A percentile compares a stretch with the other conserved stretches of the same genome.
phyloP scores from a whole-genome alignment of 345 rosid species.

The Heritiera fomes region DNA sequence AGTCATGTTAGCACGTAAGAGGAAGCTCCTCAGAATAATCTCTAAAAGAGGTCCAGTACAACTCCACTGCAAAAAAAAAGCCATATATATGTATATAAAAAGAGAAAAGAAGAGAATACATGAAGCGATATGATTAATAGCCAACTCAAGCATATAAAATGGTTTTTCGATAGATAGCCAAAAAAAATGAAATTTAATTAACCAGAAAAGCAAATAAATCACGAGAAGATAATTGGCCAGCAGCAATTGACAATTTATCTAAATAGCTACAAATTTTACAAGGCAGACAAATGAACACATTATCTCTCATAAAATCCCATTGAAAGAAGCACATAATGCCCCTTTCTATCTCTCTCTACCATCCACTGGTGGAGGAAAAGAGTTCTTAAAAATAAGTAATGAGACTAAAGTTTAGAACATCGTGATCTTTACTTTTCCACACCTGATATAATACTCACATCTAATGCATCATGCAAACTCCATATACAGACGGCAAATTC shows the following conservation, averaged over 20 bases:
- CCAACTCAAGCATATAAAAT: not conserved
- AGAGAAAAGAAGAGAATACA: slow-evolving; percentile 3
- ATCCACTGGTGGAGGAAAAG: not conserved
- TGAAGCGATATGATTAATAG: not conserved
- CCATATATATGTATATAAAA: slow-evolving; percentile 7
- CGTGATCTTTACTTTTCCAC: not conserved
- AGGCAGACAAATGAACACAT: not conserved
- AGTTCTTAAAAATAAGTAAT: not conserved
- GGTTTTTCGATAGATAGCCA: not conserved
- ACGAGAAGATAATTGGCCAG: not conserved
- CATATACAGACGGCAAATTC: not conserved
- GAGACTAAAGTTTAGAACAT: not conserved
- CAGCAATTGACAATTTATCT: not conserved
- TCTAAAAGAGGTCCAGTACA: slow-evolving; percentile 80
- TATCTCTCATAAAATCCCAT: not conserved
- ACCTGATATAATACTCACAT: not conserved
- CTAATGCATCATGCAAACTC: not conserved
- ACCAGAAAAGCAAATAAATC: not conserved
- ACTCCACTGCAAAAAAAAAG: slow-evolving; percentile 62
- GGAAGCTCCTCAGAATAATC: slow-evolving; percentile 54
- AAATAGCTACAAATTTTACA: not conserved
- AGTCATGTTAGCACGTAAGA: slow-evolving; percentile 44
- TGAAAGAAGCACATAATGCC: not conserved
- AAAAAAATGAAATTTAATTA: not conserved
- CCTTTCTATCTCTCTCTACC: not conserved